Evolutionary conservation across 257 asterid genomes (phyloP).

Genomic region (Paulownia fortunei): DNA sequence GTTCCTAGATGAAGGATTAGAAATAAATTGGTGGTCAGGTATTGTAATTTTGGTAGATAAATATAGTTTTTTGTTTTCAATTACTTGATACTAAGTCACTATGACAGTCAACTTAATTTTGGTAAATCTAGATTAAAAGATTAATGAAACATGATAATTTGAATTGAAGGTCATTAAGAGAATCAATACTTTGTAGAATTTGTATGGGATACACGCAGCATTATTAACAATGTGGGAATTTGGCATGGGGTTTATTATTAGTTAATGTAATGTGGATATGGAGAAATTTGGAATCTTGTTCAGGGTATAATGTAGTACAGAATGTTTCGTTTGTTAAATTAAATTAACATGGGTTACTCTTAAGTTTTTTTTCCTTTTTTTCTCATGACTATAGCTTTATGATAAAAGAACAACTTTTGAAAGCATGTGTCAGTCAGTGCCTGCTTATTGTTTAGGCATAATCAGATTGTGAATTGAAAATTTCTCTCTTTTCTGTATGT

Average conservation of each 20-base stretch:
- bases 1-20: no score
- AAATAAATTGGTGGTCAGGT: background rate
- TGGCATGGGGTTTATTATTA: no score
- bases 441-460: background rate
- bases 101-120: no score
- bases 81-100: no score
- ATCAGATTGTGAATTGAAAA: slow-evolving; percentile 15
- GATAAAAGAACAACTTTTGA: background rate
- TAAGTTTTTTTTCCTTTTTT: no score
- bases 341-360: no score
- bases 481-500: background rate
- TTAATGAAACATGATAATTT: no score
- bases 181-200: background rate
- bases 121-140: no score
- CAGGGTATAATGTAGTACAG: slow-evolving; percentile 5
- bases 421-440: background rate
- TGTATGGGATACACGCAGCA: background rate
- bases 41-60: background rate
- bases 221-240: no score
- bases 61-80: background rate
- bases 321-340: no score
- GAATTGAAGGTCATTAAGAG: background rate
- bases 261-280: slow-evolving; percentile 2
- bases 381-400: background rate
- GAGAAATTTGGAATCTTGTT: background rate